These are phyloP conservation scores for Phytopythium litorale DNA, from an alignment of 352 stramenopile genomes.

Conservation along the genomic window DNA sequence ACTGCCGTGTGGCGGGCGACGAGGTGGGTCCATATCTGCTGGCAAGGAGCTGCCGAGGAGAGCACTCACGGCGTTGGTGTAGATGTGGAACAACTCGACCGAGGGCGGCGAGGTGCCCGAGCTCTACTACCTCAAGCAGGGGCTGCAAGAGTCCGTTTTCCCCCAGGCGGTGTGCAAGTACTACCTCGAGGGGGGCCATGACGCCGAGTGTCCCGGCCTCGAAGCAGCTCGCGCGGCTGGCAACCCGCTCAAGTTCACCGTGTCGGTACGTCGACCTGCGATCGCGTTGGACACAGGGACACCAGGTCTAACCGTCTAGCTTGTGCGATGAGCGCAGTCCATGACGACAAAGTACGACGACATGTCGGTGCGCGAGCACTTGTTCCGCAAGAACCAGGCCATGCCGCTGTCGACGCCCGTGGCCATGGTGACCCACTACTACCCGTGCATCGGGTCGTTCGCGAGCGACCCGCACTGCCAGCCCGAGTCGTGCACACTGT, in stretches of 20 bases:
- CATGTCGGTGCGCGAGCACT: constrained; percentile 67
- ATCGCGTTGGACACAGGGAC: background rate
- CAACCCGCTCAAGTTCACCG: constrained; percentile 67
- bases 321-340: constrained; percentile 18
- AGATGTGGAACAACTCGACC: constrained; percentile 81
- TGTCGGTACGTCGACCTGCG: constrained; percentile 33
- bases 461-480: constrained; percentile 56
- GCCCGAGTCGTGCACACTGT: constrained; percentile 59
- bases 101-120: constrained; percentile 69
- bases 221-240: constrained; percentile 35
- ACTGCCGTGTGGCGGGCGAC: constrained; percentile 65
- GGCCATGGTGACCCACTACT: constrained; percentile 76
- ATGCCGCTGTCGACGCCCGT: constrained; percentile 77
- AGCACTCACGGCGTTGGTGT: background rate
- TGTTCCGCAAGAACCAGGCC: constrained; percentile 70
- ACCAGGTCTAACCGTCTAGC: background rate
- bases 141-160: constrained; percentile 69
- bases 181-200: constrained; percentile 49
- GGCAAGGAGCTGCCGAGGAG: too few species aligned
- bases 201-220: constrained; percentile 64
- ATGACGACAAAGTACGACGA: constrained; percentile 83
- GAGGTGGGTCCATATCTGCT: constrained; percentile 13
- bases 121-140: constrained; percentile 78
- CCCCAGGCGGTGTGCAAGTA: constrained; percentile 71
- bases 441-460: constrained; percentile 68